Base-by-base conservation (phyloP, 257 asterid species). In the Euphrasia confusa region DNA sequence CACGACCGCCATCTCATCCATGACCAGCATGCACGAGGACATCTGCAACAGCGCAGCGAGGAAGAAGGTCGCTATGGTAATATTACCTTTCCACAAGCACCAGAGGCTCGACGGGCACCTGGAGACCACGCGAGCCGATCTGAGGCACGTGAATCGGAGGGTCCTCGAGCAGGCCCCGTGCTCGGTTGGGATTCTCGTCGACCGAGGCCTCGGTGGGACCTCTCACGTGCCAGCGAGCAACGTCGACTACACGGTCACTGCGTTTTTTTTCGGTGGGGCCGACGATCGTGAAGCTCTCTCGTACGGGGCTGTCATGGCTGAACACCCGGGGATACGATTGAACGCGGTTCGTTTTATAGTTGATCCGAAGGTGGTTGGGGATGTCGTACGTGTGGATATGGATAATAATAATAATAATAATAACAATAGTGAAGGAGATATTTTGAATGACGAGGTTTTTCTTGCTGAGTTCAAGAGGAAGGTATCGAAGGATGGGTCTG, bases 31-130 rank as follows among this genome's bases (percentile, higher is more conserved):
- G 81, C 84, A 84, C 32, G 75, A 77, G 58, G 92, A 84, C 55
- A 77, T 81, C 1, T 69, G 83, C 60, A 3, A 18, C 2, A 26
- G 77, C 33, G 88, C 88, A 2, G 77, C 58, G 61, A 66, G 18
- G 2, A 79, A 81, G 56, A 39, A 54, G 60, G 80, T 17, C 0
- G 64, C 80, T 0, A 62, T 84, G 74, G 67, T 84, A 26, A 54
- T 79, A 10, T 75, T 79, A 7, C 88, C 91, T 0, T 81, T 79
- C 66, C 88, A 84, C 53, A 84, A 79, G 72, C 84, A 75, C 40
- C 86, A 71, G 42, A 12, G 84, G 39, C 4, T 81, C 35, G 84
- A 81, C 10, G 86, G 88, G 13, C 77, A 48, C 8, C 49, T 84
- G 14, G 92, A 79, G 72, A 75, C 84, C 10, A 69, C 84, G 0